phyloP scores from a whole-genome alignment of 2,329 filamentous ascomycete species.

The Talaromyces sp. region DNA sequence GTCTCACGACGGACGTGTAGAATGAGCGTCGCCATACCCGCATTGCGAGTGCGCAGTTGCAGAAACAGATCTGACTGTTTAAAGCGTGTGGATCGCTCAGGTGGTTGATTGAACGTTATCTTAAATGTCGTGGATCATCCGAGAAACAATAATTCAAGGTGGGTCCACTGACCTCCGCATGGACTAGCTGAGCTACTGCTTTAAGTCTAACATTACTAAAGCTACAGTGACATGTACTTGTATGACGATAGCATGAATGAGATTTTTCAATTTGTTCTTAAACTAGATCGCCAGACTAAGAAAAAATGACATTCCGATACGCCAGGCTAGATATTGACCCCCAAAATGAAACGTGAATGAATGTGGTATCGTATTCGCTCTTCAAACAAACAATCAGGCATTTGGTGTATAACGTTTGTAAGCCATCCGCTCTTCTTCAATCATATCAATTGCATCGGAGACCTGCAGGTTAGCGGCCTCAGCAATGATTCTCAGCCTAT shows the following conservation, averaged over 20 bases:
- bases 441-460: constrained; percentile 49
- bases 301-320: background rate
- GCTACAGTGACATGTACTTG: too few species aligned
- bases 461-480: constrained; percentile 43
- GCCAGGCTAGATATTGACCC: background rate
- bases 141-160: constrained; percentile 4
- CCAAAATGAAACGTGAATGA: constrained; percentile 1
- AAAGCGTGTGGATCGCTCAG: too few species aligned
- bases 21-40: constrained; percentile 41
- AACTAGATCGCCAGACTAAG: background rate
- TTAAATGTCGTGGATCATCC: background rate
- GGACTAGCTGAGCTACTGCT: background rate
- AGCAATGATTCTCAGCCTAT: constrained; percentile 45
- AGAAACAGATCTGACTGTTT: too few species aligned
- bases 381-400: constrained; percentile 17
- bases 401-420: constrained; percentile 32
- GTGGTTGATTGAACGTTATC: background rate
- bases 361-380: constrained; percentile 3
- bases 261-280: background rate
- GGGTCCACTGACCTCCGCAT: background rate
- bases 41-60: constrained; percentile 27
- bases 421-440: constrained; percentile 47
- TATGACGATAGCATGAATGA: background rate
- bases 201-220: too few species aligned
- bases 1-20: constrained; percentile 32